A percentile compares a stretch with the other conserved stretches of the same genome.
phyloP scores from a whole-genome alignment of 140 eudicot genomes.

The Anethum foeniculum region DNA sequence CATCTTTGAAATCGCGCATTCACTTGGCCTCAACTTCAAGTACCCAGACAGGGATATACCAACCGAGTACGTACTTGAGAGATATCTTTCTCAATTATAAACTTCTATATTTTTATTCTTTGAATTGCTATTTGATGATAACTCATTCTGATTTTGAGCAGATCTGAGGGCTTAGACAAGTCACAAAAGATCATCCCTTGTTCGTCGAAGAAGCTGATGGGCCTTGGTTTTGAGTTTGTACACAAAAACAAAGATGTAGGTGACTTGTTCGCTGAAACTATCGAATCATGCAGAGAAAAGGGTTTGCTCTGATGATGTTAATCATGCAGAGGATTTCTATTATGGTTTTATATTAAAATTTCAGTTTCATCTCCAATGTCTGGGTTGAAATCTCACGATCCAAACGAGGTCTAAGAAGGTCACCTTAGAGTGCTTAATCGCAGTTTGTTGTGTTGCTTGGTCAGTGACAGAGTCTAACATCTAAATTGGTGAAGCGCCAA shows the following conservation, averaged over 20 bases:
- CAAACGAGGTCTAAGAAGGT: too few relatives aligned
- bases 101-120: too few relatives aligned
- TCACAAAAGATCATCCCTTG: not conserved
- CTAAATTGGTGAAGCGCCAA: too few relatives aligned
- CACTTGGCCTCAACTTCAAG: not conserved
- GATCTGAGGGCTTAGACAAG: not conserved
- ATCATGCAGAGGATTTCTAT: too few relatives aligned
- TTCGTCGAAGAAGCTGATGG: not conserved
- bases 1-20: slow-evolving; percentile 9
- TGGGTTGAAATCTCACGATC: too few relatives aligned
- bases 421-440: too few relatives aligned
- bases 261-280: not conserved
- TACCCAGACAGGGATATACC: slow-evolving; percentile 11
- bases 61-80: not conserved
- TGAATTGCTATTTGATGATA: too few relatives aligned
- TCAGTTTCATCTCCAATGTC: too few relatives aligned
- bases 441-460: too few relatives aligned
- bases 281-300: not conserved
- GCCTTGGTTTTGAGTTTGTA: not conserved
- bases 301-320: not conserved
- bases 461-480: too few relatives aligned
- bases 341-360: too few relatives aligned
- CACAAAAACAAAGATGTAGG: not conserved
- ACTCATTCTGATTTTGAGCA: not conserved
- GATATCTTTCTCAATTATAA: not conserved